Percentiles rank a stretch among this genome's conserved stretches.
phyloP scores from a whole-genome alignment of 2,329 filamentous ascomycete species.

The Cephalotrichum gorgonifer region DNA sequence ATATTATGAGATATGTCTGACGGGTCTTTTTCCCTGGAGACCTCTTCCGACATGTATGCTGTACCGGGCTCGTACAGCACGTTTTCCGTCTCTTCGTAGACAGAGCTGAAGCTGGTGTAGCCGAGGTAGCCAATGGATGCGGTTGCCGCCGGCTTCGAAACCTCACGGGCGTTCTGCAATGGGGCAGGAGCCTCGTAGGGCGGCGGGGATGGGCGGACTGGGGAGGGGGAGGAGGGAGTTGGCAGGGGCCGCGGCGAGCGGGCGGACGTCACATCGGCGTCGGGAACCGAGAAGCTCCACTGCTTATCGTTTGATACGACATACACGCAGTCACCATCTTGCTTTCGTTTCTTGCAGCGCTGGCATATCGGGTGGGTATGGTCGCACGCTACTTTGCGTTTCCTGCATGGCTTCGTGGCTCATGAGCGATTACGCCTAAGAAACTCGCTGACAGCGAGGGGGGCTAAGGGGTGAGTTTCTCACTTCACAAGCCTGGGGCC shows the following conservation, averaged over 20 bases:
- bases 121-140: conserved; percentile 32
- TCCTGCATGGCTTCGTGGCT: conserved; percentile 29
- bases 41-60: neutral
- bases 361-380: conserved; percentile 27
- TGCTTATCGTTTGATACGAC: conserved; percentile 11
- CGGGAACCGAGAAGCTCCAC: conserved; percentile 8
- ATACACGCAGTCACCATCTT: conserved; percentile 24
- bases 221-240: neutral
- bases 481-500: no score
- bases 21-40: neutral
- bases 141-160: conserved; percentile 11
- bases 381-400: conserved; percentile 32
- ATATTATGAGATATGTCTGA: neutral
- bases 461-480: no score
- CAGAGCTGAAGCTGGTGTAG: conserved; percentile 21
- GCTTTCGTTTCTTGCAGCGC: conserved; percentile 24
- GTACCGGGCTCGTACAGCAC: neutral
- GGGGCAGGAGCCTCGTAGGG: neutral
- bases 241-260: neutral
- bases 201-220: neutral
- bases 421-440: no score
- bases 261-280: no score
- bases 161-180: neutral
- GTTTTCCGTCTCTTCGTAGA: neutral
- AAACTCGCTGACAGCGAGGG: no score